Evolutionary conservation across 441 rosid species (phyloP).

Genomic region (Breynia disticha): DNA sequence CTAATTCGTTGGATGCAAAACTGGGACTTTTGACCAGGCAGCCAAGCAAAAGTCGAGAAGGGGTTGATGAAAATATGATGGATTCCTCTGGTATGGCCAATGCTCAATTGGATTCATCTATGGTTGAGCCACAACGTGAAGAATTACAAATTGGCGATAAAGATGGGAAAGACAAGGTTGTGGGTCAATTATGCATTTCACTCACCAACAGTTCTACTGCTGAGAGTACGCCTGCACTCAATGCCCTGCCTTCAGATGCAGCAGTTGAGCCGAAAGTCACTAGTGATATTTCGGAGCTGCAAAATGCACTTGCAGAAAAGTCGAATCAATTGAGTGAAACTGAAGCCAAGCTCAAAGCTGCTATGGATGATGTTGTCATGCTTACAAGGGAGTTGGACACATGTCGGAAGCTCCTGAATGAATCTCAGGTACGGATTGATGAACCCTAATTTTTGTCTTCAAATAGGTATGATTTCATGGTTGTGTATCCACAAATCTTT

Average conservation of each 20-base stretch:
- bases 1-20: conserved; percentile 48
- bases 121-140: conserved; percentile 69
- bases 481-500: background rate
- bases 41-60: conserved; percentile 70
- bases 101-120: conserved; percentile 65
- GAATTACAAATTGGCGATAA: conserved; percentile 38
- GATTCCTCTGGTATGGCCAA: conserved; percentile 67
- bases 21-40: conserved; percentile 44
- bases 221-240: conserved; percentile 57
- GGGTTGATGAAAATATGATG: conserved; percentile 84
- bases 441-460: background rate
- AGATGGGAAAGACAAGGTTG: conserved; percentile 52
- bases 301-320: conserved; percentile 52
- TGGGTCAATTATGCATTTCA: conserved; percentile 52
- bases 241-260: conserved; percentile 33
- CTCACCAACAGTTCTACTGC: conserved; percentile 76
- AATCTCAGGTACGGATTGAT: conserved; percentile 67
- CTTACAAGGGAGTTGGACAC: conserved; percentile 67
- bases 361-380: conserved; percentile 54
- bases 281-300: conserved; percentile 46
- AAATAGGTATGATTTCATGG: background rate
- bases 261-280: conserved; percentile 34
- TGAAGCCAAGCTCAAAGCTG: conserved; percentile 59
- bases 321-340: conserved; percentile 48
- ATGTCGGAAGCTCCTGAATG: conserved; percentile 79